Conservation (phyloP, 2,329 filamentous ascomycete genomes). For the Byssoonygena ceratinophila region DNA sequence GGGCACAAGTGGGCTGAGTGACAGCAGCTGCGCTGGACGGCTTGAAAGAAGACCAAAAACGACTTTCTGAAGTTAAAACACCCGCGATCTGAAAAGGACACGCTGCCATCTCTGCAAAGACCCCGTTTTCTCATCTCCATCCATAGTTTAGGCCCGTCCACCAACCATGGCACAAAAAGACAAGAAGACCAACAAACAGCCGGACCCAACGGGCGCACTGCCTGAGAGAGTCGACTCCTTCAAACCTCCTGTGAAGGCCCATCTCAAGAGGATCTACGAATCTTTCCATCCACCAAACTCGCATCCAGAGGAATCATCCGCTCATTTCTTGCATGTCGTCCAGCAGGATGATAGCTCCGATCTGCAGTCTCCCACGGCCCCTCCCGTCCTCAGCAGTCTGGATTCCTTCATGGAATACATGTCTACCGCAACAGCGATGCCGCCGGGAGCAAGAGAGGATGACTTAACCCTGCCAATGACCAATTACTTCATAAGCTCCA, state of each 20-base stretch:
- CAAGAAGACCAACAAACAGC: neutral
- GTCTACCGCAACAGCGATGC: slow-evolving; percentile 38
- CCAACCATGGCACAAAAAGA: neutral
- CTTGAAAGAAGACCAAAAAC: neutral
- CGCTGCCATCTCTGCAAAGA: too few species aligned
- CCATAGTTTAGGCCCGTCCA: neutral
- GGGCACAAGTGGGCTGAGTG: neutral
- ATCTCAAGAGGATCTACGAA: slow-evolving; percentile 30
- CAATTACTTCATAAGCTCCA: slow-evolving; percentile 90
- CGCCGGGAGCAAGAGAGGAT: slow-evolving; percentile 30
- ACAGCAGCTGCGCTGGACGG: neutral
- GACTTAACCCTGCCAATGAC: slow-evolving; percentile 61
- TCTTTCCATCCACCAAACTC: slow-evolving; percentile 19
- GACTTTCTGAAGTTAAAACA: too few species aligned
- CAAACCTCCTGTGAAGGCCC: slow-evolving; percentile 25
- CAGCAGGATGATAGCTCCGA: slow-evolving; percentile 15
- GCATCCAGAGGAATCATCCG: slow-evolving; percentile 15
- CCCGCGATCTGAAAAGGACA: too few species aligned
- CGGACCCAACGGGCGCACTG: neutral
- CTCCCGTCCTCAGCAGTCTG: slow-evolving; percentile 20
- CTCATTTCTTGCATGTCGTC: slow-evolving; percentile 16
- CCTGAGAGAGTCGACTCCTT: slow-evolving; percentile 19
- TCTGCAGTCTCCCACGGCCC: neutral
- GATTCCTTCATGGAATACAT: slow-evolving; percentile 41
- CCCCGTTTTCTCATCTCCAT: neutral